A percentile compares a stretch with the other conserved stretches of the same genome.
Conservation (phyloP, 2,329 filamentous ascomycete genomes). For the Madurella fahalii region DNA sequence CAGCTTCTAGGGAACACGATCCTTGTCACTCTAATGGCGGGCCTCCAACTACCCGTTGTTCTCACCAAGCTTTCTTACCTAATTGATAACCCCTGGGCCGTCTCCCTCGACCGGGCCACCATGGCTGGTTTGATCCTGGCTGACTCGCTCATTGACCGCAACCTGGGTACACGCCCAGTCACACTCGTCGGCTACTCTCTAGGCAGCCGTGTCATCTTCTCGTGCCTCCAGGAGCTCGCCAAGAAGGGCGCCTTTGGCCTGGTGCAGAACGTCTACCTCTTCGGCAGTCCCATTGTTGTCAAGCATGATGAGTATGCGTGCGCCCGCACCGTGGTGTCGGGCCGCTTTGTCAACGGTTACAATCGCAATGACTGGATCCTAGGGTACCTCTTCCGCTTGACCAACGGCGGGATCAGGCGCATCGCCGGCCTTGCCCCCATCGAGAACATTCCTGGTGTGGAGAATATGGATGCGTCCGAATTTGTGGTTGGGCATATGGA, state of each 20-base stretch:
- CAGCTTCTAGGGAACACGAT: conserved; percentile 91
- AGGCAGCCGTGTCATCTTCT: conserved; percentile 87
- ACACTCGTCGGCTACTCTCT: conserved; percentile 94
- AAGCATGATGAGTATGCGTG: conserved; percentile 86
- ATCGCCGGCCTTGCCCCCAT: conserved; percentile 80
- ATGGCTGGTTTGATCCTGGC: conserved; percentile 87
- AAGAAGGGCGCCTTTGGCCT: conserved; percentile 79
- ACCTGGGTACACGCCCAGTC: conserved; percentile 83
- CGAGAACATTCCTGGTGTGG: conserved; percentile 71
- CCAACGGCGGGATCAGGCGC: conserved; percentile 83
- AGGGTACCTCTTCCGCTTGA: conserved; percentile 91
- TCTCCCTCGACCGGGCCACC: conserved; percentile 88
- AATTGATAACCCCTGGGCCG: conserved; percentile 97
- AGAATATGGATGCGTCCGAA: conserved; percentile 85
- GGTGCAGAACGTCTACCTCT: conserved; percentile 92
- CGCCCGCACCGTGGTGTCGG: conserved; percentile 77
- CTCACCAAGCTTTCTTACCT: conserved; percentile 91
- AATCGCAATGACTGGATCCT: conserved; percentile 96
- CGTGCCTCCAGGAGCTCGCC: conserved; percentile 81
- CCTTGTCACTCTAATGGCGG: conserved; percentile 83
- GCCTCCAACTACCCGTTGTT: conserved; percentile 85
- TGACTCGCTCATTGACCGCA: conserved; percentile 87
- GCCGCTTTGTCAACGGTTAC: conserved; percentile 93
- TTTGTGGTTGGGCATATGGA: conserved; percentile 92
- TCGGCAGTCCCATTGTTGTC: conserved; percentile 86